Conservation (phyloP, 108 stramenopile species). For the Poteriospumella lacustris region DNA sequence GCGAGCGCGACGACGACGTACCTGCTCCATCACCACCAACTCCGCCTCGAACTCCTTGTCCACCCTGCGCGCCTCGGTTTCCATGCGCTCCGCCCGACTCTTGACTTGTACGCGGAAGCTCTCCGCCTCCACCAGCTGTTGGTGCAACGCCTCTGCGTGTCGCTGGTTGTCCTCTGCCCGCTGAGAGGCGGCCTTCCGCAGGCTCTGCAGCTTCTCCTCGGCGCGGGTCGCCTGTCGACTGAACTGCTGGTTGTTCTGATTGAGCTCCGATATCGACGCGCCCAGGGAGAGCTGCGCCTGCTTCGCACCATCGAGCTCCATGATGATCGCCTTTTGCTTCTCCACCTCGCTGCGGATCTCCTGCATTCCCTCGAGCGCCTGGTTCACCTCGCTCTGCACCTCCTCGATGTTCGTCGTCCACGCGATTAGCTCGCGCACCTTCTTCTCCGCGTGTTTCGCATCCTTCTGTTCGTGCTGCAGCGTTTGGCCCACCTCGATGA, state of each 20-base stretch:
- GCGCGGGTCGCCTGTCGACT: background rate
- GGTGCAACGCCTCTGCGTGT: background rate
- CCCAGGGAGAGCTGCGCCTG: background rate
- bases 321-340: background rate
- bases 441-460: conserved; percentile 10
- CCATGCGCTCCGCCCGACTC: background rate
- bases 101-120: conserved; percentile 8
- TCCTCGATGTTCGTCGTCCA: conserved; percentile 18
- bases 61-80: background rate
- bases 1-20: background rate
- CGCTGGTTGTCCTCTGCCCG: background rate
- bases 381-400: background rate
- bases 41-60: background rate
- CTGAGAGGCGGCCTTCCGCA: background rate
- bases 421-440: conserved; percentile 20
- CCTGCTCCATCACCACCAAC: background rate
- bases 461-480: conserved; percentile 5
- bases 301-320: background rate
- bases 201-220: background rate
- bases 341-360: conserved; percentile 2
- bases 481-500: background rate
- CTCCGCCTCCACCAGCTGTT: conserved; percentile 15
- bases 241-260: background rate
- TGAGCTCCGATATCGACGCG: background rate
- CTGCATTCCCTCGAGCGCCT: background rate